Percentiles rank a stretch among this genome's conserved stretches.
phyloP scores from a whole-genome alignment of 202 grass and related monocot genomes.

The Digitaria exilis region DNA sequence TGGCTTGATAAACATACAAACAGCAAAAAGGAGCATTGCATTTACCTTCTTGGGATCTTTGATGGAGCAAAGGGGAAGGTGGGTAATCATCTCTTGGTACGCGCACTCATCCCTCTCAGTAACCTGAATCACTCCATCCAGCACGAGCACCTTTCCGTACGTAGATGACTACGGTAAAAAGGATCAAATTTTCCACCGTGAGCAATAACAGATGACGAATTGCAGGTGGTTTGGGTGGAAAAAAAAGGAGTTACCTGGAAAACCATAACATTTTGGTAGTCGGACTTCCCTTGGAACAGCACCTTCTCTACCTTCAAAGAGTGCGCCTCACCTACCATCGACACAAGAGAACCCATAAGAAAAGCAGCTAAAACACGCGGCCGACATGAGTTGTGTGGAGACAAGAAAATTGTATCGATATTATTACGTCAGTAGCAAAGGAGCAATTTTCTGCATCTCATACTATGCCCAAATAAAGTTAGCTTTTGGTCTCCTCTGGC shows the following conservation, averaged over 20 bases:
- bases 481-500: neutral
- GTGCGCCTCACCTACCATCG: slow-evolving; percentile 80
- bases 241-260: slow-evolving; percentile 61
- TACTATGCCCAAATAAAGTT: neutral
- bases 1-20: neutral
- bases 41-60: slow-evolving; percentile 88
- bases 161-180: slow-evolving; percentile 70
- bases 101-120: slow-evolving; percentile 95
- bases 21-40: neutral
- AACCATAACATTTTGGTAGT: slow-evolving; percentile 92
- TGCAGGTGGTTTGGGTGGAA: neutral
- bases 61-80: slow-evolving; percentile 89
- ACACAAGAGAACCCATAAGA: neutral
- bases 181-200: neutral
- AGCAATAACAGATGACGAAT: neutral
- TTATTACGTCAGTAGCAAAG: neutral
- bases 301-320: slow-evolving; percentile 93
- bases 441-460: neutral
- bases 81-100: slow-evolving; percentile 96
- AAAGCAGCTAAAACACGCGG: neutral
- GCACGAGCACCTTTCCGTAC: slow-evolving; percentile 87
- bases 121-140: slow-evolving; percentile 94
- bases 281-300: slow-evolving; percentile 86
- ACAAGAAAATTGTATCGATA: neutral
- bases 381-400: neutral